These are phyloP conservation scores for Curvularia sp. DNA, from an alignment of 2,329 filamentous ascomycete genomes.

Conservation along the genomic window DNA sequence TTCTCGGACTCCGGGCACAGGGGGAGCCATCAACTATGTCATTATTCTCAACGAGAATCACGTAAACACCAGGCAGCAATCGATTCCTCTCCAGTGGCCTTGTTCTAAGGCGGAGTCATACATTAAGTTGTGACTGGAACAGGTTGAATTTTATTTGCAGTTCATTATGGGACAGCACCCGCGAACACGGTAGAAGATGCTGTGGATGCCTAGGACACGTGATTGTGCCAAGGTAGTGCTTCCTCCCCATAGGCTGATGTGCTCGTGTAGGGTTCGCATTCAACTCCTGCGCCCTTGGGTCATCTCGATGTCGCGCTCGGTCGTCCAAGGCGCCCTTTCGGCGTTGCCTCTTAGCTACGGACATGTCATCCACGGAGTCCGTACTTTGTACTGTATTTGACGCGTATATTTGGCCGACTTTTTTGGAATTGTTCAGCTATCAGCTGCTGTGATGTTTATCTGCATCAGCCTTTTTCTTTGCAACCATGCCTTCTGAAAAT, in stretches of 20 bases:
- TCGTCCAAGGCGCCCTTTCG: constrained; percentile 5
- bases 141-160: background rate
- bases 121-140: background rate
- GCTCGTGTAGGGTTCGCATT: constrained; percentile 5
- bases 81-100: background rate
- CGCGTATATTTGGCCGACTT: background rate
- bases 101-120: background rate
- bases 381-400: background rate
- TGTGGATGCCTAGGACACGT: constrained; percentile 15
- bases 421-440: background rate
- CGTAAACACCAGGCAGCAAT: background rate
- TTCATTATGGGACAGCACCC: background rate
- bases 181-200: background rate
- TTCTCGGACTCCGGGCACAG: constrained; percentile 26
- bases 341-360: background rate
- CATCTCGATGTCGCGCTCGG: background rate
- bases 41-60: constrained; percentile 14
- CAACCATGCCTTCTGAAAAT: constrained; percentile 19
- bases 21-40: constrained; percentile 21
- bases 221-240: constrained; percentile 10
- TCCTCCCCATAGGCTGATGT: constrained; percentile 7
- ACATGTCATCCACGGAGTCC: background rate
- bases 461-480: background rate
- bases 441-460: background rate
- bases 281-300: background rate